Evolutionary conservation across 2,329 filamentous ascomycete genomes (phyloP), one percentile per base, ranked within the genome.

Genomic region (Cercospora sesami): DNA sequence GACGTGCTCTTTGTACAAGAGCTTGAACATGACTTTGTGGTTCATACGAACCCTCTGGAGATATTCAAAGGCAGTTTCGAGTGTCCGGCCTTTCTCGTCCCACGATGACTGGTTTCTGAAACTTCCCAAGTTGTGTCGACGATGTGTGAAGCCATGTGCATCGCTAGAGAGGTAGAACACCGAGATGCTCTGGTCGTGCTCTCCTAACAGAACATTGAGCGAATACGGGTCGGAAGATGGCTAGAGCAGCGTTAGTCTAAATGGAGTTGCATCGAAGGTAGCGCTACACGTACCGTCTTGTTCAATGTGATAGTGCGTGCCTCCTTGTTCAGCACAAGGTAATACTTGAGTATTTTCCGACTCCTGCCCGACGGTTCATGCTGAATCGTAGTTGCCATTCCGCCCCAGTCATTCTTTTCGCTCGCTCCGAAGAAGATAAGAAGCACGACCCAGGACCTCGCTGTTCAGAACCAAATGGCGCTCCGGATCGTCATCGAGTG

Each of bases 31-130:
- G 48, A 26, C 23, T 5, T 2, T 26, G 48, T 53, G 48, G 12
- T 3, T 14, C 1, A 0, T 23, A 1, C 48, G 48, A 16, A 28
- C 8, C 1, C 2, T 53, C 1, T 0, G 2, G 12, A 53, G 48
- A 53, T 53, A 28, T 2, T 26, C 4, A 1, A 26, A 3, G 1
- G 48, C 21, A 53, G 21, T 53, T 5, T 26, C 48, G 21, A 51
- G 8, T 5, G 0, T 4, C 45, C 45, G 45, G 9, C 7, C 7
- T n/a, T 12, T 21, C 5, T 18, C 6, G 5, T 10, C 42, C 9
- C 6, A 4, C 42, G 1, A 45, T 8, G 14, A 21, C 45, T 5
- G 9, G 45, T 21, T 1, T 48, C 45, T 48, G 45, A 12, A 51
- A 7, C 10, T 12, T 3, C 21, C 10, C 4, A 0, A 2, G 9